A percentile compares a stretch with the other conserved stretches of the same genome.
Evolutionary conservation across 2,329 filamentous ascomycete species (phyloP).

Genomic region (Colletotrichum costaricense): DNA sequence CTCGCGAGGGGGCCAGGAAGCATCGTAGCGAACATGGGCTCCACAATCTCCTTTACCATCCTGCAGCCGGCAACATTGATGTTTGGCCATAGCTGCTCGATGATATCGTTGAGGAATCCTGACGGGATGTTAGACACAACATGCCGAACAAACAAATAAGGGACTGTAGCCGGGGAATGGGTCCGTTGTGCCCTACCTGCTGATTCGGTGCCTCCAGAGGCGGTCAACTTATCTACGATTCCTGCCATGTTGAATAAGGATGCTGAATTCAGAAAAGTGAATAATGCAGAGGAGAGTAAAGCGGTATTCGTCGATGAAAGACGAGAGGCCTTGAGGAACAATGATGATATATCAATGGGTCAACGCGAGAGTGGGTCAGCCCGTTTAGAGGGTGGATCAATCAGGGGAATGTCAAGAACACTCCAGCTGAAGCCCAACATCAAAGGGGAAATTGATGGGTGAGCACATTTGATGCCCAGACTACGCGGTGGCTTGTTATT

Average conservation of each 20-base stretch:
- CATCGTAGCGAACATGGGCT: conserved; percentile 59
- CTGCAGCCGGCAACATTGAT: conserved; percentile 55
- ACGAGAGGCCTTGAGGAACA: neutral
- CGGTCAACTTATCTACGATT: conserved; percentile 52
- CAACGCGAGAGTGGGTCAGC: neutral
- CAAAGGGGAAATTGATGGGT: neutral
- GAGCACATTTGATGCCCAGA: conserved; percentile 13
- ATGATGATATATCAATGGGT: conserved; percentile 2
- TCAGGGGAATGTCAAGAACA: neutral
- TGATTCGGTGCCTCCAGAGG: conserved; percentile 53
- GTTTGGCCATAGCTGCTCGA: conserved; percentile 61
- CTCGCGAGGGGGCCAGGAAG: conserved; percentile 55
- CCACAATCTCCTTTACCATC: conserved; percentile 59
- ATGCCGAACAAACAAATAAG: neutral
- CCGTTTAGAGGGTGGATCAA: neutral
- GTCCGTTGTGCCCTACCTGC: conserved; percentile 41
- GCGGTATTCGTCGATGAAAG: neutral
- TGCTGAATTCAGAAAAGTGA: no score
- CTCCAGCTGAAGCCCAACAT: neutral
- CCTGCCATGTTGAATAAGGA: conserved; percentile 42
- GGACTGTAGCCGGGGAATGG: neutral
- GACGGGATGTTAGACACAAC: conserved; percentile 14
- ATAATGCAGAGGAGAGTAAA: neutral
- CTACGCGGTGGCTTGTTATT: neutral
- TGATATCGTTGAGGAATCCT: conserved; percentile 60